Conservation (phyloP, 345 rosid genomes). For the Leavenworthia alabamica region DNA sequence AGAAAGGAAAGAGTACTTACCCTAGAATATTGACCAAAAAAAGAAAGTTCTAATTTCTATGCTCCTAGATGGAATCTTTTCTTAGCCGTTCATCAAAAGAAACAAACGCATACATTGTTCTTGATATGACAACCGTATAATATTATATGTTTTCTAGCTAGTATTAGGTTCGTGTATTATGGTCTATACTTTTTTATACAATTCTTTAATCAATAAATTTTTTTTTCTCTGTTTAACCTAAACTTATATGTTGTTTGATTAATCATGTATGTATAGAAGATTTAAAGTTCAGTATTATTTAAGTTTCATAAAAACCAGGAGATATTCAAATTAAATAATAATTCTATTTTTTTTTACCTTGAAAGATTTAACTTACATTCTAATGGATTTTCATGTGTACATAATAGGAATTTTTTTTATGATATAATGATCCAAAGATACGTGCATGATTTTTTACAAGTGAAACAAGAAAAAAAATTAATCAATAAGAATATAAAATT, state of each 20-base stretch:
- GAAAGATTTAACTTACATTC: not conserved
- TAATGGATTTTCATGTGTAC: not conserved
- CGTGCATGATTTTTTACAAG: not conserved
- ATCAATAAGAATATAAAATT: not conserved
- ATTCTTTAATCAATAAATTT: not conserved
- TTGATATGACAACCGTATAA: constrained; percentile 21
- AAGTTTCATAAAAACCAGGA: not conserved
- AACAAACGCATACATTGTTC: constrained; percentile 19
- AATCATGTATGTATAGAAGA: not conserved
- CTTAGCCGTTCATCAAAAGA: constrained; percentile 21
- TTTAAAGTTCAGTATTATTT: not conserved
- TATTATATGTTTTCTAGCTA: not conserved
- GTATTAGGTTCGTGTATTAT: not conserved
- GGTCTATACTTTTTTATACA: not conserved
- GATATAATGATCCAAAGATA: not conserved
- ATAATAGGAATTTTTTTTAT: not conserved
- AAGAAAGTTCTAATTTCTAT: constrained; percentile 18
- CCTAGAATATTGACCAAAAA: constrained; percentile 19
- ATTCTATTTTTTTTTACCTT: no score
- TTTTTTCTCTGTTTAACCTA: not conserved
- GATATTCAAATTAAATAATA: not conserved
- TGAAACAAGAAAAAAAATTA: not conserved
- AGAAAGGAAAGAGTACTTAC: not conserved
- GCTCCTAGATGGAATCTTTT: constrained; percentile 18
- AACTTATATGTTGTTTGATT: not conserved